Evolutionary conservation across 495 filamentous ascomycete genomes (phyloP).

Genomic region (Articulospora tetracladia): DNA sequence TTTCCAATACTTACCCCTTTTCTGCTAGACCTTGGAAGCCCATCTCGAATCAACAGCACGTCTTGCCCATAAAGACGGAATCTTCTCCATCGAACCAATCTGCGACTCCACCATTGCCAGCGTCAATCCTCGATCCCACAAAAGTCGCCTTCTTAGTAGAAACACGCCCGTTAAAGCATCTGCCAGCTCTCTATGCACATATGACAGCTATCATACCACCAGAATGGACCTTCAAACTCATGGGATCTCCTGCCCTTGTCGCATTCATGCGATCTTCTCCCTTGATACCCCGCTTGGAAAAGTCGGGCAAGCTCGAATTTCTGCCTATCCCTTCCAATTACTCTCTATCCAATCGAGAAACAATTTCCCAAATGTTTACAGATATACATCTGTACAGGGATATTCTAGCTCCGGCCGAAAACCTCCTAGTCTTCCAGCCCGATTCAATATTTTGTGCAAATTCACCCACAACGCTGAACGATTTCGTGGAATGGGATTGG

Average conservation of each 20-base stretch:
- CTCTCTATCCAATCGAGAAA: constrained; percentile 14
- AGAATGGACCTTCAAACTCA: constrained; percentile 24
- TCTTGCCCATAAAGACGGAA: neutral
- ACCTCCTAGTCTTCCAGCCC: constrained; percentile 25
- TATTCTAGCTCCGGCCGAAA: constrained; percentile 21
- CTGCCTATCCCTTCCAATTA: constrained; percentile 14
- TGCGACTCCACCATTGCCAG: constrained; percentile 12
- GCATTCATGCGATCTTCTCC: constrained; percentile 6
- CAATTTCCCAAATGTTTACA: constrained; percentile 23
- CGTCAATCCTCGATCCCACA: constrained; percentile 27
- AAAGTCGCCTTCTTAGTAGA: constrained; percentile 25
- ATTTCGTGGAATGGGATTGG: constrained; percentile 24
- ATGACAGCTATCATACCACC: constrained; percentile 22
- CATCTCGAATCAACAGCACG: neutral
- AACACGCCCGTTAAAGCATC: constrained; percentile 21
- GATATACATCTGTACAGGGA: constrained; percentile 15
- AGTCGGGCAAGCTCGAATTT: constrained; percentile 16
- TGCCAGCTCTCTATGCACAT: constrained; percentile 22
- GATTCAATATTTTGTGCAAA: constrained; percentile 24
- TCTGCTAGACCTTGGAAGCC: neutral
- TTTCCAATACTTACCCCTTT: neutral
- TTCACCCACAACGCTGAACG: constrained; percentile 14
- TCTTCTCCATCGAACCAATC: neutral
- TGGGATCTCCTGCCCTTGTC: constrained; percentile 13
- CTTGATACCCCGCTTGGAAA: constrained; percentile 7